Evolutionary conservation across 495 filamentous ascomycete species (phyloP).

Genomic region (Chaetomidium leptoderma): DNA sequence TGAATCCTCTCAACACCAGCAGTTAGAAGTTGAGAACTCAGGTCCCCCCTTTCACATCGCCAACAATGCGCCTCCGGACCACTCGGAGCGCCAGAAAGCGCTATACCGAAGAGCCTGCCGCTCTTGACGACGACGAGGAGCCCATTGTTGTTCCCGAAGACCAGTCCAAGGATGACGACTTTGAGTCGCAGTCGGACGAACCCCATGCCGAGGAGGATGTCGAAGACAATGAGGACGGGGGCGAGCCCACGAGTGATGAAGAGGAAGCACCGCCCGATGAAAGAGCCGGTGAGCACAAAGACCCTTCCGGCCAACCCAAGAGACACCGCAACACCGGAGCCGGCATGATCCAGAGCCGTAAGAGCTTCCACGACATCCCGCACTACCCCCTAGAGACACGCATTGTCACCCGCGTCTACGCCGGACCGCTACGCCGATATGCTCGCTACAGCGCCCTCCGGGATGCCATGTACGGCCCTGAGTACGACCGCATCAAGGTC

Average conservation of each 20-base stretch:
- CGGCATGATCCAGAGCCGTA: constrained; percentile 28
- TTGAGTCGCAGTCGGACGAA: constrained; percentile 16
- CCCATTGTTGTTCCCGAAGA: constrained; percentile 14
- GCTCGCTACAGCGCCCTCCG: constrained; percentile 40
- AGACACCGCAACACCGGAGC: constrained; percentile 21
- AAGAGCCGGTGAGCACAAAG: constrained; percentile 19
- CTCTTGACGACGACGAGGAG: constrained; percentile 26
- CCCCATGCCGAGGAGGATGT: constrained; percentile 19
- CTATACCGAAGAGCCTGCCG: constrained; percentile 24
- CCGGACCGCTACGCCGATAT: constrained; percentile 43
- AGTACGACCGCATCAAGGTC: constrained; percentile 34
- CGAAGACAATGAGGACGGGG: neutral
- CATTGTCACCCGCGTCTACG: constrained; percentile 45
- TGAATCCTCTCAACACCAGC: too few relatives aligned
- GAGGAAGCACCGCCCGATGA: constrained; percentile 25
- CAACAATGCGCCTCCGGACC: constrained; percentile 19
- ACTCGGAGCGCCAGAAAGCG: constrained; percentile 25
- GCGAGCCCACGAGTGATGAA: constrained; percentile 19
- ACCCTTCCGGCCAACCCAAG: constrained; percentile 18
- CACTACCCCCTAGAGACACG: constrained; percentile 44
- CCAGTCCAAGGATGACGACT: constrained; percentile 22
- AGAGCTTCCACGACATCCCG: constrained; percentile 36
- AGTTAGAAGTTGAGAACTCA: too few relatives aligned
- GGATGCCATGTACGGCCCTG: constrained; percentile 44
- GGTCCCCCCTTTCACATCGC: neutral